Evolutionary conservation across 108 stramenopile species (phyloP).

Genomic region (Cyclotella atomus): DNA sequence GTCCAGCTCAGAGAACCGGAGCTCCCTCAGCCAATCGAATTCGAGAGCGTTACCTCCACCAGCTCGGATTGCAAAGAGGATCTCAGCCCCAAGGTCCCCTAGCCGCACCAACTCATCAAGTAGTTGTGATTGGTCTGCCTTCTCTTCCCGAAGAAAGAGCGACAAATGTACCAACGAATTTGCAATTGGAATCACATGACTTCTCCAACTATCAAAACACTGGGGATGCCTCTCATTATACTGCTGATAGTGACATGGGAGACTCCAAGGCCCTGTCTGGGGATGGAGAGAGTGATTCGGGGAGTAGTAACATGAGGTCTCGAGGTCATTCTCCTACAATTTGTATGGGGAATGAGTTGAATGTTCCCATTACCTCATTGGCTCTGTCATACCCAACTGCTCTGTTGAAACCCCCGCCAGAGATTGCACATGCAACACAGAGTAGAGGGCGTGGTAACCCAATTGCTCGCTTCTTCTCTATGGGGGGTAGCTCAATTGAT

Average conservation of each 20-base stretch:
- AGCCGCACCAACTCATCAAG: constrained; percentile 10
- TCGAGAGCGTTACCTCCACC: constrained; percentile 50
- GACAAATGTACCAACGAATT: constrained; percentile 7
- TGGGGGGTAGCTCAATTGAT: background rate
- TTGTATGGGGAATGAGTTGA: background rate
- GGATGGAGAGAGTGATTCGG: constrained; percentile 7
- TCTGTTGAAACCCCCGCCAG: constrained; percentile 11
- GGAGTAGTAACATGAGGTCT: background rate
- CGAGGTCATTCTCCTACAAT: background rate
- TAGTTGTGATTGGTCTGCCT: constrained; percentile 45
- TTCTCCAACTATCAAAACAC: constrained; percentile 12
- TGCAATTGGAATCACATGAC: constrained; percentile 42
- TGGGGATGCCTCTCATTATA: too few species aligned
- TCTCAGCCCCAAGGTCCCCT: background rate
- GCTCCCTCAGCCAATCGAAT: constrained; percentile 38
- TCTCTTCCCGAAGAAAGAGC: constrained; percentile 45
- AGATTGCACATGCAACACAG: background rate
- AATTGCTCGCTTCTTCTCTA: background rate
- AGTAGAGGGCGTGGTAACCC: too few species aligned
- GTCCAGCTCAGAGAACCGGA: background rate
- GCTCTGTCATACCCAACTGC: constrained; percentile 34
- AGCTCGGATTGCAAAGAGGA: constrained; percentile 40
- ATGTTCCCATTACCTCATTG: constrained; percentile 25
- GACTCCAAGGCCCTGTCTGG: too few species aligned
- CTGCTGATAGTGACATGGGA: background rate